Evolutionary conservation across 2,329 filamentous ascomycete species (phyloP).

Genomic region (Diaporthe sp.): DNA sequence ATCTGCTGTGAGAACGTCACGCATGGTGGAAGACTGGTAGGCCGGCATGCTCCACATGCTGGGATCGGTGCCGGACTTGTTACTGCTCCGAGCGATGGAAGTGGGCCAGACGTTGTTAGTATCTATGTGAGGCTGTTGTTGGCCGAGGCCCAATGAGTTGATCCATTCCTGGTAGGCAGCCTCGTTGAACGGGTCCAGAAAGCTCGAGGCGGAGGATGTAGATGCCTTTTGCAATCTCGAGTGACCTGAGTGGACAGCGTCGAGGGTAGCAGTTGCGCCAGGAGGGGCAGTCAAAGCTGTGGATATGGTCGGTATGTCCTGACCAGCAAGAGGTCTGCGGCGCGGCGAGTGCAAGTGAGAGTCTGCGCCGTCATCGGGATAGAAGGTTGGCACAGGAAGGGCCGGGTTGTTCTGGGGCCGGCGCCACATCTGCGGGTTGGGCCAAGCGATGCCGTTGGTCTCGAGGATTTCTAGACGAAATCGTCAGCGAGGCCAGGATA

Average conservation of each 20-base stretch:
- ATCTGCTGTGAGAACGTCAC: constrained; percentile 41
- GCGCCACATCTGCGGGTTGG: constrained; percentile 79
- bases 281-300: constrained; percentile 19
- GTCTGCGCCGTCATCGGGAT: constrained; percentile 62
- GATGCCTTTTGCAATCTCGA: constrained; percentile 29
- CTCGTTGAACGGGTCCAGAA: constrained; percentile 48
- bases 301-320: constrained; percentile 22
- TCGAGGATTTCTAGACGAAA: constrained; percentile 76
- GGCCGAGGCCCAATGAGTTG: constrained; percentile 37
- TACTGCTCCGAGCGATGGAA: constrained; percentile 26
- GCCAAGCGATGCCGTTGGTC: constrained; percentile 82
- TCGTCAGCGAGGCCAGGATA: background rate
- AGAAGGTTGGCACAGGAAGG: constrained; percentile 57
- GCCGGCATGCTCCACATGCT: constrained; percentile 62
- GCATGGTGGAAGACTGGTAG: constrained; percentile 47
- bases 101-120: constrained; percentile 40
- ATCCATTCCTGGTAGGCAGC: constrained; percentile 47
- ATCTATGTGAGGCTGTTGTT: constrained; percentile 30
- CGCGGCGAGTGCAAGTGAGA: constrained; percentile 75
- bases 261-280: background rate
- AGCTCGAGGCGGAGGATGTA: constrained; percentile 41
- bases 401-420: constrained; percentile 58
- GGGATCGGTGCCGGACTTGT: constrained; percentile 53
- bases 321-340: constrained; percentile 47
- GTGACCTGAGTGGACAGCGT: background rate